These are phyloP conservation scores for Litchi chinensis DNA, from an alignment of 345 rosid genomes.

Conservation along the genomic window DNA sequence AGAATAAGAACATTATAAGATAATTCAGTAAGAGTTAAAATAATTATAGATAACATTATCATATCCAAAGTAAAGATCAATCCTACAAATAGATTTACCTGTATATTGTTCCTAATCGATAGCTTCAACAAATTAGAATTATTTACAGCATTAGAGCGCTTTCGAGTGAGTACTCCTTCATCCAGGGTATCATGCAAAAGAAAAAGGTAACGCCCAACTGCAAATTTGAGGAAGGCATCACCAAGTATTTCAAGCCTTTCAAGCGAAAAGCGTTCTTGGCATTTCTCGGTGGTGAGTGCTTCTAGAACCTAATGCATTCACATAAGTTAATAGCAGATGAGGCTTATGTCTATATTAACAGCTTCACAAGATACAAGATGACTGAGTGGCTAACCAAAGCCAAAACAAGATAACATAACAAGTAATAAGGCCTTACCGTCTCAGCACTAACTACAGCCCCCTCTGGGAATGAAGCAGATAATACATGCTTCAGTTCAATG, in stretches of 20 bases:
- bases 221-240: slow-evolving; percentile 89
- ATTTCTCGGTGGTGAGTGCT: slow-evolving; percentile 95
- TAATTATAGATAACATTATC: neutral
- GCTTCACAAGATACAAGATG: neutral
- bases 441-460: slow-evolving; percentile 69
- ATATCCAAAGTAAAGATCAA: slow-evolving; percentile 5
- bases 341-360: slow-evolving; percentile 5
- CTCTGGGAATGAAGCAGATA: slow-evolving; percentile 71
- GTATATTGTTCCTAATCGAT: slow-evolving; percentile 63
- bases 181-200: slow-evolving; percentile 70
- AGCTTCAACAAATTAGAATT: slow-evolving; percentile 73
- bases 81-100: slow-evolving; percentile 48
- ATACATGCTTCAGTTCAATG: slow-evolving; percentile 68
- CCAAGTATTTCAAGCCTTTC: slow-evolving; percentile 93
- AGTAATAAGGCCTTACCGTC: slow-evolving; percentile 50
- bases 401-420: slow-evolving; percentile 19
- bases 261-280: slow-evolving; percentile 94
- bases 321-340: slow-evolving; percentile 27
- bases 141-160: slow-evolving; percentile 77
- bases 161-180: slow-evolving; percentile 84
- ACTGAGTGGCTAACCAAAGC: slow-evolving; percentile 10
- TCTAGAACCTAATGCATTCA: slow-evolving; percentile 62
- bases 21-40: neutral
- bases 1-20: neutral
- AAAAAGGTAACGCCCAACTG: slow-evolving; percentile 80